These are phyloP conservation scores for Brassica hybrid DNA, from an alignment of 441 rosid genomes.

Conservation along the genomic window DNA sequence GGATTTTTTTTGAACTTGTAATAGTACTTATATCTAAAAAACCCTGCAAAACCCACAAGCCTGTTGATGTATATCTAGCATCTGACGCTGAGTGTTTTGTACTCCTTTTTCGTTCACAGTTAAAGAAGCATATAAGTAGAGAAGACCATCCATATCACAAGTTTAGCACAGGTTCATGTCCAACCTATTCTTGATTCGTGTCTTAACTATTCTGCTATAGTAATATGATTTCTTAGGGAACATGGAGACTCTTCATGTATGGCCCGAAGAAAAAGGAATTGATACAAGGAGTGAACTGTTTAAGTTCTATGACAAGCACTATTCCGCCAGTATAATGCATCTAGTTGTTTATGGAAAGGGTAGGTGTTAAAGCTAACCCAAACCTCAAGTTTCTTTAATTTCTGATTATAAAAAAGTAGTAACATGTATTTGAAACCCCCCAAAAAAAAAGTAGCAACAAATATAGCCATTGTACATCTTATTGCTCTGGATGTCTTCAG, in stretches of 20 bases:
- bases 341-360: constrained; percentile 80
- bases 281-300: constrained; percentile 76
- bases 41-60: not conserved
- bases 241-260: constrained; percentile 76
- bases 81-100: not conserved
- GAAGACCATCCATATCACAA: constrained; percentile 82
- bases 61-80: not conserved
- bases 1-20: not conserved
- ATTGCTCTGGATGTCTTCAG: not conserved
- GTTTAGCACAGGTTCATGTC: constrained; percentile 69
- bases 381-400: not conserved
- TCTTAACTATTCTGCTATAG: not conserved
- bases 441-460: not conserved
- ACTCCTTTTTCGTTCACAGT: constrained; percentile 46
- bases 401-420: not conserved
- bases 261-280: constrained; percentile 69
- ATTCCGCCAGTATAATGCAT: constrained; percentile 89
- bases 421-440: no score
- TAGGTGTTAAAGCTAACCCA: constrained; percentile 31
- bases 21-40: not conserved
- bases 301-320: constrained; percentile 70
- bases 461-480: not conserved
- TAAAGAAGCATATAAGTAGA: constrained; percentile 67
- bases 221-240: constrained; percentile 54
- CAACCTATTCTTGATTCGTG: not conserved